These are phyloP conservation scores for Gossypium laxum DNA, from an alignment of 441 rosid genomes.

Conservation along the genomic window DNA sequence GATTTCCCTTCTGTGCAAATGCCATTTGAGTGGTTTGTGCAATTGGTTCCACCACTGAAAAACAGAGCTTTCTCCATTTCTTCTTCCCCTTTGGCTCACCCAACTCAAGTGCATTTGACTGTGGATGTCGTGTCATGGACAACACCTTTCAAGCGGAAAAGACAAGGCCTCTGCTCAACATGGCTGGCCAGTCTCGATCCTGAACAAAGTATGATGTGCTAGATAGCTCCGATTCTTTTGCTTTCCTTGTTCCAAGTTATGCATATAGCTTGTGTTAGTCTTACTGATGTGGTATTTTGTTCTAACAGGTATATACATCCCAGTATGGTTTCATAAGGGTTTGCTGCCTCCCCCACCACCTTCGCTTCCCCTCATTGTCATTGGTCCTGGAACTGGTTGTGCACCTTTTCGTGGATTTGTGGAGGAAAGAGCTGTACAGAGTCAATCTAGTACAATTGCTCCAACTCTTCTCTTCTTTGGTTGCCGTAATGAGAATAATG, in stretches of 20 bases:
- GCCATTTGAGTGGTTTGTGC: constrained; percentile 93
- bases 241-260: background rate
- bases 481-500: constrained; percentile 65
- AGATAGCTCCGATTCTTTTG: background rate
- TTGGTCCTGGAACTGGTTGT: constrained; percentile 95
- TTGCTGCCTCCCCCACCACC: constrained; percentile 64
- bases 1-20: constrained; percentile 89
- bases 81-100: constrained; percentile 75
- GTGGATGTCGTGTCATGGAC: constrained; percentile 74
- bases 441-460: constrained; percentile 35
- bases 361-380: constrained; percentile 60
- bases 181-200: constrained; percentile 80
- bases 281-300: constrained; percentile 8
- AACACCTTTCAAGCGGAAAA: constrained; percentile 73
- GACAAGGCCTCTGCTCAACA: constrained; percentile 70
- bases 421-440: constrained; percentile 63
- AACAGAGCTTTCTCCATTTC: constrained; percentile 83
- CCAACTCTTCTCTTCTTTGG: constrained; percentile 75
- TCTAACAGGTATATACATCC: constrained; percentile 44
- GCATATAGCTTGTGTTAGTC: background rate
- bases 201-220: constrained; percentile 38
- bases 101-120: constrained; percentile 74
- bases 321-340: constrained; percentile 73
- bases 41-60: constrained; percentile 74
- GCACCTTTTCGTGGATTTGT: constrained; percentile 86